Evolutionary conservation across 805 yeast species (phyloP).

Genomic region (Lachancea sp.): DNA sequence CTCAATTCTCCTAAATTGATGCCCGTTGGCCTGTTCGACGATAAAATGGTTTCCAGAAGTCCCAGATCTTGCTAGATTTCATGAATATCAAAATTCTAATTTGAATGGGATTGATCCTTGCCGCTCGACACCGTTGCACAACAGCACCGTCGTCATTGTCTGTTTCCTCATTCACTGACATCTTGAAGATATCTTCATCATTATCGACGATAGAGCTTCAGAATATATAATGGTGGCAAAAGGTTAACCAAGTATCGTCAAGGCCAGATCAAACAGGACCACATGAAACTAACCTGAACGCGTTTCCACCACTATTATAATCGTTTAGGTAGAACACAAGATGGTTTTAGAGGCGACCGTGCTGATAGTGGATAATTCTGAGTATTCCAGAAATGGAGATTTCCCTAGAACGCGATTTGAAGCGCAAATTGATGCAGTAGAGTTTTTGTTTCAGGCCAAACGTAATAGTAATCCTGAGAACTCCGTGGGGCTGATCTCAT

Average conservation of each 20-base stretch:
- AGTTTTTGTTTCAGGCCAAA: constrained; percentile 77
- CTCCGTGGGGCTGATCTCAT: constrained; percentile 84
- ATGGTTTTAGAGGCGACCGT: constrained; percentile 97
- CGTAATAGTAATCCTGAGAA: constrained; percentile 87
- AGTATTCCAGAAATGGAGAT: constrained; percentile 93
- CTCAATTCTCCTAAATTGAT: too few relatives aligned
- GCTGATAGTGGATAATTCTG: constrained; percentile 92
- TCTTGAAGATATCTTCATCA: too few relatives aligned
- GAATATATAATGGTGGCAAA: background rate
- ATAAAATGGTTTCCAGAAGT: too few relatives aligned
- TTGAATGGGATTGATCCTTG: too few relatives aligned
- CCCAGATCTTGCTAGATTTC: too few relatives aligned
- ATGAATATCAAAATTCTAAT: too few relatives aligned
- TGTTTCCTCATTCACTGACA: too few relatives aligned
- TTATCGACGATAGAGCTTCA: too few relatives aligned
- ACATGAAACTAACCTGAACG: background rate
- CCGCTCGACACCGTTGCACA: too few relatives aligned
- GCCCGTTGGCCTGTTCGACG: too few relatives aligned
- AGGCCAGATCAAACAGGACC: background rate
- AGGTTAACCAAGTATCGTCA: background rate
- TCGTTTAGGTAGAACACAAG: background rate
- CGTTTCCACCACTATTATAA: background rate
- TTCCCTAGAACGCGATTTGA: constrained; percentile 81
- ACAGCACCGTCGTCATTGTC: too few relatives aligned
- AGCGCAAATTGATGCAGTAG: constrained; percentile 88